Percentiles rank a stretch among this genome's conserved stretches.
Evolutionary conservation across 1,284 basidiomycete genomes (phyloP).

Genomic region (Boletus sp.): DNA sequence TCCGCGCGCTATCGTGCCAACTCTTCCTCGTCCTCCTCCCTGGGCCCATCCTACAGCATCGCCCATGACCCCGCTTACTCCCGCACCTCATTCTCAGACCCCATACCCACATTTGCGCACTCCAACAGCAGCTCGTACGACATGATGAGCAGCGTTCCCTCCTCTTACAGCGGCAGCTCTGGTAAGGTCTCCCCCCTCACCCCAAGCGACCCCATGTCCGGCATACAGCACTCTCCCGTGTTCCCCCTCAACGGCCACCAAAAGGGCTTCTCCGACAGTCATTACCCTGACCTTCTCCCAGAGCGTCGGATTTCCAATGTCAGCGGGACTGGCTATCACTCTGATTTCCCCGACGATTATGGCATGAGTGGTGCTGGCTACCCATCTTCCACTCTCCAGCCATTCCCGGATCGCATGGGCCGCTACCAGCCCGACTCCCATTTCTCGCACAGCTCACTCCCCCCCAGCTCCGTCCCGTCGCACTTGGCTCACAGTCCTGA

Average conservation of each 20-base stretch:
- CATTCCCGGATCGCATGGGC: slow-evolving; percentile 55
- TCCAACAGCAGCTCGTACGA: slow-evolving; percentile 57
- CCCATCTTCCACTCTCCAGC: slow-evolving; percentile 46
- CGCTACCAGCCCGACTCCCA: slow-evolving; percentile 53
- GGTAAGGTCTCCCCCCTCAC: slow-evolving; percentile 74
- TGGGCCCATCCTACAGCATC: slow-evolving; percentile 52
- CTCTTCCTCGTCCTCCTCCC: slow-evolving; percentile 64
- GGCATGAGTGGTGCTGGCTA: slow-evolving; percentile 50
- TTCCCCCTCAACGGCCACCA: slow-evolving; percentile 43
- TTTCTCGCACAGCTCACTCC: slow-evolving; percentile 42
- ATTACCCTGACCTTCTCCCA: slow-evolving; percentile 52
- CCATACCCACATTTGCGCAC: slow-evolving; percentile 54
- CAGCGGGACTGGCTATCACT: slow-evolving; percentile 43
- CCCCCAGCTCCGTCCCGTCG: slow-evolving; percentile 40
- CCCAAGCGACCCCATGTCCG: slow-evolving; percentile 59
- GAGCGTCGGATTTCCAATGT: slow-evolving; percentile 59
- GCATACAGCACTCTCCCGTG: slow-evolving; percentile 52
- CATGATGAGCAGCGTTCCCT: slow-evolving; percentile 58
- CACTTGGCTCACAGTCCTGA: slow-evolving; percentile 51
- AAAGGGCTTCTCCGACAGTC: slow-evolving; percentile 55
- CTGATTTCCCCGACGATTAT: slow-evolving; percentile 65
- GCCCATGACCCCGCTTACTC: slow-evolving; percentile 56
- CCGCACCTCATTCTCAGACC: slow-evolving; percentile 56
- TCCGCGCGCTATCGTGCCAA: slow-evolving; percentile 63
- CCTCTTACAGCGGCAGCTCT: slow-evolving; percentile 55